Conservation (phyloP, 495 filamentous ascomycete species). For the Neurospora sp. region DNA sequence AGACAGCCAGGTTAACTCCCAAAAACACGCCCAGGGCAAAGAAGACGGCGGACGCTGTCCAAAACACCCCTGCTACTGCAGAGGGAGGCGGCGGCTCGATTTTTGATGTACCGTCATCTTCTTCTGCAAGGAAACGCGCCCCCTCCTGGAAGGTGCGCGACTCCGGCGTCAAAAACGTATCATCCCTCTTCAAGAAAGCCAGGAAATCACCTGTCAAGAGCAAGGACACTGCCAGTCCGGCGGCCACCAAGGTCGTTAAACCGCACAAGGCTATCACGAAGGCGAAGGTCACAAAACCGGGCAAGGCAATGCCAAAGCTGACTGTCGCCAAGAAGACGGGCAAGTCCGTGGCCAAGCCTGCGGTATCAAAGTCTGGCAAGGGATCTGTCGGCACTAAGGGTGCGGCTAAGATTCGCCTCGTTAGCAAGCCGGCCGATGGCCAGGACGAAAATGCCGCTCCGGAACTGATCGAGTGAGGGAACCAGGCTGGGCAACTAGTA, state of each 20-base stretch:
- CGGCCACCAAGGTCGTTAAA: not conserved
- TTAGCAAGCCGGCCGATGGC: not conserved
- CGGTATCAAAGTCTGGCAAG: not conserved
- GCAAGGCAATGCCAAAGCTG: not conserved
- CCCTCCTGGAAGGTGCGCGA: constrained; percentile 9
- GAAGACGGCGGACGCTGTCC: not conserved
- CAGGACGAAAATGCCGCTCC: not conserved
- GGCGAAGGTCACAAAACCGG: not conserved
- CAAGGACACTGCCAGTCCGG: not conserved
- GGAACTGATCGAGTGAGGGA: not conserved
- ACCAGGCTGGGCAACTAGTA: not conserved
- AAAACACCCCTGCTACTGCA: not conserved
- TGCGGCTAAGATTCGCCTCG: not conserved
- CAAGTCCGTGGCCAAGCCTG: not conserved
- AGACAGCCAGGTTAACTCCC: constrained; percentile 1
- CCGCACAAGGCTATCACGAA: not conserved
- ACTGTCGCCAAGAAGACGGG: not conserved
- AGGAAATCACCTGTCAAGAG: not conserved
- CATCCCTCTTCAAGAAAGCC: not conserved
- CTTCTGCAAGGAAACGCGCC: constrained; percentile 8
- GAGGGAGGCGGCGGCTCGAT: not conserved
- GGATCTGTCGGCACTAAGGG: not conserved
- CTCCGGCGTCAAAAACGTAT: not conserved
- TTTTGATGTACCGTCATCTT: not conserved
- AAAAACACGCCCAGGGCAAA: constrained; percentile 8